A percentile compares a stretch with the other conserved stretches of the same genome.
These are phyloP conservation scores for Lantana camara DNA, from an alignment of 257 asterid genomes.

Conservation along the genomic window DNA sequence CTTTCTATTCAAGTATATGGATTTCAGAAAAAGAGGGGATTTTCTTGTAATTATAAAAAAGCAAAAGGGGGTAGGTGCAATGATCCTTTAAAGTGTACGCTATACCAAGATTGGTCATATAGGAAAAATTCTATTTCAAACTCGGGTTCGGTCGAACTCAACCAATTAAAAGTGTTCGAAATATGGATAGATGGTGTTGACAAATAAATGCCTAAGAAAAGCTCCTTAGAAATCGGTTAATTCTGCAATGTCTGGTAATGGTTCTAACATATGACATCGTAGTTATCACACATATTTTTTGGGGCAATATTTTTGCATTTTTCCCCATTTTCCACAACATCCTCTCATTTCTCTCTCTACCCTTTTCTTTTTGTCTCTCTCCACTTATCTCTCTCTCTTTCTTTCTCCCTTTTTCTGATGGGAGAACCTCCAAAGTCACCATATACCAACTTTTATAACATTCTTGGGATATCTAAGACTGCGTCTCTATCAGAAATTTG, in stretches of 20 bases:
- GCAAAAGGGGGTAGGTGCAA: no score
- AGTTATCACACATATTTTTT: constrained; percentile 34
- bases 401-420: constrained; percentile 42
- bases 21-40: no score
- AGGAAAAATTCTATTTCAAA: not conserved
- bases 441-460: constrained; percentile 47
- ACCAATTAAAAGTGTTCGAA: no score
- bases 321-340: constrained; percentile 25
- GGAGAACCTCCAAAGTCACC: constrained; percentile 57
- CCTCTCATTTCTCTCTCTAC: not conserved
- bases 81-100: no score
- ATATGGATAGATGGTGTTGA: no score
- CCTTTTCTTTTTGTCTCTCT: constrained; percentile 9
- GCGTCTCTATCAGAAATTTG: constrained; percentile 77
- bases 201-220: constrained; percentile 13
- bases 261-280: constrained; percentile 6
- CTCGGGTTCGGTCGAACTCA: no score
- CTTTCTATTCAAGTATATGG: no score
- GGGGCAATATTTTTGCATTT: constrained; percentile 31
- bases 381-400: constrained; percentile 10
- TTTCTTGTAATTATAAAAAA: no score
- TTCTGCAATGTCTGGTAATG: constrained; percentile 22
- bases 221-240: constrained; percentile 34
- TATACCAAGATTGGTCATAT: not conserved
- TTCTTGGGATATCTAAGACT: constrained; percentile 67